Evolutionary conservation across 768 basidiomycete genomes (phyloP).

Genomic region (Suillus brevipes): DNA sequence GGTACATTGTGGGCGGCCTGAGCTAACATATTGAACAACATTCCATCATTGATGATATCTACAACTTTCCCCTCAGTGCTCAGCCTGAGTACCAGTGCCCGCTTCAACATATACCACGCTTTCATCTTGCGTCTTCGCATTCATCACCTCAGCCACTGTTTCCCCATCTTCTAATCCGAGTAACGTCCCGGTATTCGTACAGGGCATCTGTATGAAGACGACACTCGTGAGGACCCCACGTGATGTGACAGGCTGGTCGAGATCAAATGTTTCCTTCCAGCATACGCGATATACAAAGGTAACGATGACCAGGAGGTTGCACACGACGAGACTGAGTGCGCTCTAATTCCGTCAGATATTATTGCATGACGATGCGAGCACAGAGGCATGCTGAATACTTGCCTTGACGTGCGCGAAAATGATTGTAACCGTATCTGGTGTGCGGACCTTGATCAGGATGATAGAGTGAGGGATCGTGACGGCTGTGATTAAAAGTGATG

Average conservation of each 20-base stretch:
- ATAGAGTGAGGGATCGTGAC: conserved; percentile 21
- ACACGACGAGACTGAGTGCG: conserved; percentile 26
- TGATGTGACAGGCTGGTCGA: conserved; percentile 4
- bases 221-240: background rate
- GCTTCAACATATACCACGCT: background rate
- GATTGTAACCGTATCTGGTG: conserved; percentile 1
- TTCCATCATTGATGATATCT: background rate
- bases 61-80: background rate
- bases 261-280: conserved; percentile 7
- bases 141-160: background rate
- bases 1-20: background rate
- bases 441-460: conserved; percentile 7
- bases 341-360: conserved; percentile 12
- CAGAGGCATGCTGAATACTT: conserved; percentile 5
- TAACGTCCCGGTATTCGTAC: background rate
- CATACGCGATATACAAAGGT: conserved; percentile 20
- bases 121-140: background rate
- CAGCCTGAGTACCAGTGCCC: background rate
- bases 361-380: background rate
- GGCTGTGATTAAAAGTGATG: conserved; percentile 19
- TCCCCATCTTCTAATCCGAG: background rate
- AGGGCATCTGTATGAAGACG: background rate
- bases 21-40: too few relatives aligned
- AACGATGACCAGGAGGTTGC: conserved; percentile 29
- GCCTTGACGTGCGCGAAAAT: conserved; percentile 26